Conservation (phyloP, 306 rosid genomes). For the Echinosophora koreensis region DNA sequence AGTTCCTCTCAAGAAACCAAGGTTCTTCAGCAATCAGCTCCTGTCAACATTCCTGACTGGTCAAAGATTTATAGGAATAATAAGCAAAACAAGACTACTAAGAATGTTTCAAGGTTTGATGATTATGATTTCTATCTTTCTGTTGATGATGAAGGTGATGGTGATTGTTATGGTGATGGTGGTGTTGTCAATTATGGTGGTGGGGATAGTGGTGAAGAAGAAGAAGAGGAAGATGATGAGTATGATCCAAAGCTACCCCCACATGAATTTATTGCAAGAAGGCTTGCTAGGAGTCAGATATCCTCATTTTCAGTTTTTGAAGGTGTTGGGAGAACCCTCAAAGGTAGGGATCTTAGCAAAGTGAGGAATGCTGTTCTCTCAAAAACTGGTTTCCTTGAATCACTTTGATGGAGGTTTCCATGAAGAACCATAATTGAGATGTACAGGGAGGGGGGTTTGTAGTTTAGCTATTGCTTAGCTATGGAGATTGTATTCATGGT, state of each 20-base stretch:
- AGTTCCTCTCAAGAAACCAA: slow-evolving; percentile 54
- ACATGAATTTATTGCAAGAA: slow-evolving; percentile 78
- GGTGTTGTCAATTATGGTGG: slow-evolving; percentile 29
- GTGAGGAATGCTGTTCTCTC: slow-evolving; percentile 78
- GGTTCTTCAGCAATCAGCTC: slow-evolving; percentile 75
- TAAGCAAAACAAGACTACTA: slow-evolving; percentile 46
- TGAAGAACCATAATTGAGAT: slow-evolving; percentile 9
- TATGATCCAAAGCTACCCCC: slow-evolving; percentile 67
- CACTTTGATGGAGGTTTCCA: slow-evolving; percentile 41
- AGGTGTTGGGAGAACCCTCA: slow-evolving; percentile 92
- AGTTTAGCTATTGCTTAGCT: slow-evolving; percentile 24
- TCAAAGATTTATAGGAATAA: slow-evolving; percentile 53
- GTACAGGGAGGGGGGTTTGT: slow-evolving; percentile 30
- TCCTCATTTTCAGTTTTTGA: slow-evolving; percentile 91
- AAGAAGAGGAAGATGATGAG: slow-evolving; percentile 47
- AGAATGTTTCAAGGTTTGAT: slow-evolving; percentile 51
- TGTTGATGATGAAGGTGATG: slow-evolving; percentile 27
- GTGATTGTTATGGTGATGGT: slow-evolving; percentile 32
- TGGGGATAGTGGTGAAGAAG: slow-evolving; percentile 31
- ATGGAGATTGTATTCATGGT: slow-evolving; percentile 23
- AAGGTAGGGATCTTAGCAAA: slow-evolving; percentile 90
- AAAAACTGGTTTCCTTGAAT: slow-evolving; percentile 86
- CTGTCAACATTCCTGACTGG: slow-evolving; percentile 79
- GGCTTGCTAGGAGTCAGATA: slow-evolving; percentile 79
- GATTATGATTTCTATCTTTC: slow-evolving; percentile 19